phyloP scores from a whole-genome alignment of 2,329 filamentous ascomycete species.

The Ophiognomonia clavigignenti-juglandacearum region DNA sequence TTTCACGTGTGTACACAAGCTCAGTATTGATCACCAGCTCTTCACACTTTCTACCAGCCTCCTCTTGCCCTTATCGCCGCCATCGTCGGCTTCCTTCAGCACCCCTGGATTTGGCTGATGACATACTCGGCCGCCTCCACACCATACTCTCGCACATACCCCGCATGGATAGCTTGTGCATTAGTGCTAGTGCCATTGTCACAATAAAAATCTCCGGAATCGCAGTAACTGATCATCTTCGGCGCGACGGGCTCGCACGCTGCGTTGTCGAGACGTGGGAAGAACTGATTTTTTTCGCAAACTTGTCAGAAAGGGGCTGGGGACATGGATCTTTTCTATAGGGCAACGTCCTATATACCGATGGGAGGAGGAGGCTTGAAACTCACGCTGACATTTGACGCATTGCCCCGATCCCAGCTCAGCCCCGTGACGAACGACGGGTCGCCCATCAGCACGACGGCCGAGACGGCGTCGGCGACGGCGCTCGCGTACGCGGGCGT shows the following conservation, averaged over 20 bases:
- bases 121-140: slow-evolving; percentile 13
- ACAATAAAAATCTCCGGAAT: slow-evolving; percentile 18
- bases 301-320: background rate
- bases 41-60: background rate
- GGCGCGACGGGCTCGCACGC: slow-evolving; percentile 14
- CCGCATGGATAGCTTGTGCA: slow-evolving; percentile 15
- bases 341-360: too few species aligned
- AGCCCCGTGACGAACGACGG: slow-evolving; percentile 25
- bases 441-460: slow-evolving; percentile 31
- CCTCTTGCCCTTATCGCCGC: background rate
- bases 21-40: too few species aligned
- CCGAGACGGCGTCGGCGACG: slow-evolving; percentile 20
- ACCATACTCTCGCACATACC: slow-evolving; percentile 18
- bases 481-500: slow-evolving; percentile 14
- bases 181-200: slow-evolving; percentile 16
- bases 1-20: too few species aligned
- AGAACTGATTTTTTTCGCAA: slow-evolving; percentile 3
- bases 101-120: slow-evolving; percentile 11
- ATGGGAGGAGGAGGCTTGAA: background rate
- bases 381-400: slow-evolving; percentile 23
- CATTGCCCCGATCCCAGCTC: slow-evolving; percentile 25
- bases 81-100: background rate
- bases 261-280: slow-evolving; percentile 16
- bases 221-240: slow-evolving; percentile 19
- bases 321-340: too few species aligned